Evolutionary conservation across 2,329 filamentous ascomycete genomes (phyloP).

Genomic region (Grosmannia huntii): DNA sequence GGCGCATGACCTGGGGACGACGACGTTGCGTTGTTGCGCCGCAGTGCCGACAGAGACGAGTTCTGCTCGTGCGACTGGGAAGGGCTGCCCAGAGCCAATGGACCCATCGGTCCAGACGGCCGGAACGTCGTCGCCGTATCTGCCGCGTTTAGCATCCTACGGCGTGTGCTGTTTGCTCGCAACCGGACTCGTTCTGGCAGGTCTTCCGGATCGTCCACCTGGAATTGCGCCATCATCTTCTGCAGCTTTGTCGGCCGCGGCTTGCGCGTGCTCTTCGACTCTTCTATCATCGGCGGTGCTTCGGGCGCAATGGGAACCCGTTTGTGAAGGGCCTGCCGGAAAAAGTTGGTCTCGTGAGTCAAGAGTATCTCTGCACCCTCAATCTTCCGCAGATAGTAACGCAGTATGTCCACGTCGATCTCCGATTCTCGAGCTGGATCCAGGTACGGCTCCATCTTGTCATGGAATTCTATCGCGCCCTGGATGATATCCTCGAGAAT

Average conservation of each 20-base stretch:
- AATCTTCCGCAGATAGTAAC: constrained; percentile 93
- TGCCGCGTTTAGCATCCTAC: constrained; percentile 51
- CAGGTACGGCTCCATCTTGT: constrained; percentile 68
- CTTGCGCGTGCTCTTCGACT: constrained; percentile 85
- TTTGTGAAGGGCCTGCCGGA: constrained; percentile 88
- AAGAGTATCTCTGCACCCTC: constrained; percentile 92
- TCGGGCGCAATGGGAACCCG: constrained; percentile 84
- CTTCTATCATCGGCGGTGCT: constrained; percentile 72
- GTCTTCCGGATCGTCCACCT: constrained; percentile 81
- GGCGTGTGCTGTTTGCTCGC: constrained; percentile 61
- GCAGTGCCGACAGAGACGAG: background rate
- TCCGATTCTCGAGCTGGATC: constrained; percentile 70
- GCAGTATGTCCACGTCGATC: constrained; percentile 68
- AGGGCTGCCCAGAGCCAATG: background rate
- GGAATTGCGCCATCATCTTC: constrained; percentile 80
- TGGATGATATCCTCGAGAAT: constrained; percentile 76
- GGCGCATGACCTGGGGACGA: background rate
- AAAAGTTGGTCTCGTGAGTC: constrained; percentile 91
- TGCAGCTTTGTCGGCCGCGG: constrained; percentile 93
- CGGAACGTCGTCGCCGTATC: constrained; percentile 17
- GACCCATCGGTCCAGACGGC: background rate
- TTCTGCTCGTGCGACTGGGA: background rate
- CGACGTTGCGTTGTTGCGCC: background rate
- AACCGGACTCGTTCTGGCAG: constrained; percentile 71
- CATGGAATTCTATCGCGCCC: constrained; percentile 71